Conservation (phyloP, 164 flowering plant genomes). For the Euptelea pleiosperma region DNA sequence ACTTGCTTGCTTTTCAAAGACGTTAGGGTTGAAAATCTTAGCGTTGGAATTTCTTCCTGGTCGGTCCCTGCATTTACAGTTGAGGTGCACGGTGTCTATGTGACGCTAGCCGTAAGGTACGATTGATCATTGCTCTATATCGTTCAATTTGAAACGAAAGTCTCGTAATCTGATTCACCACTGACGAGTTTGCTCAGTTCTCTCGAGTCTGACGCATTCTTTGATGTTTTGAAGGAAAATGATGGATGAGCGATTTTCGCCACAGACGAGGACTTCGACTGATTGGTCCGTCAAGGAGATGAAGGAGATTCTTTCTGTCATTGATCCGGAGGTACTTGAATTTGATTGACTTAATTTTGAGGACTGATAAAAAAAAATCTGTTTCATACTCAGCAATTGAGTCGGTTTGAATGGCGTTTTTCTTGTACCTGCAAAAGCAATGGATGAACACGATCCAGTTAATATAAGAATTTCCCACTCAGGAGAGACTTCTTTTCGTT, state of each 20-base stretch:
- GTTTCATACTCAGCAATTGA: too few species aligned
- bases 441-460: too few species aligned
- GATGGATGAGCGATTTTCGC: slow-evolving; percentile 21
- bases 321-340: slow-evolving; percentile 76
- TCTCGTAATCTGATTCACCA: background rate
- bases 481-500: background rate
- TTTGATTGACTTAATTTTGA: background rate
- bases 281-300: slow-evolving; percentile 27
- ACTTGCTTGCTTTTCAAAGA: slow-evolving; percentile 35
- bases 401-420: background rate
- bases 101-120: slow-evolving; percentile 45
- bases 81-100: slow-evolving; percentile 45
- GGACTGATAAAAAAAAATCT: background rate
- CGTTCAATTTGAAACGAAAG: background rate
- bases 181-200: slow-evolving; percentile 10
- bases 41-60: slow-evolving; percentile 49
- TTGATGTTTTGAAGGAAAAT: slow-evolving; percentile 32
- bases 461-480: background rate
- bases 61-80: slow-evolving; percentile 50
- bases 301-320: slow-evolving; percentile 43
- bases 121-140: background rate
- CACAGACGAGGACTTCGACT: slow-evolving; percentile 13
- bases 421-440: background rate
- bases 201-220: slow-evolving; percentile 2
- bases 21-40: slow-evolving; percentile 41